These are phyloP conservation scores for Candida tetrigidarum DNA, from an alignment of 1,139 yeast species.

Conservation along the genomic window DNA sequence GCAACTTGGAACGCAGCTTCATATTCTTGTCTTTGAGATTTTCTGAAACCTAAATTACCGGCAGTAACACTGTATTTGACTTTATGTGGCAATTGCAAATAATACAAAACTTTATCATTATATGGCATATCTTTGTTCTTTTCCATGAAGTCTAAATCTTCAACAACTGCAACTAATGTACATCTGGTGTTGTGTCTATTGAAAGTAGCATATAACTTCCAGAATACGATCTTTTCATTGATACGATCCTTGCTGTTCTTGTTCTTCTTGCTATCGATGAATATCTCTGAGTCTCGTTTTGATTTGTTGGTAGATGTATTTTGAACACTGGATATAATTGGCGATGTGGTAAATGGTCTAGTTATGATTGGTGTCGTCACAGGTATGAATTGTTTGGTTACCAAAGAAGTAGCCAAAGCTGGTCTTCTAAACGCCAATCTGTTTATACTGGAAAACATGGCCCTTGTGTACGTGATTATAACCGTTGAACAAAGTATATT, in stretches of 20 bases:
- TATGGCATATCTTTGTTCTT: slow-evolving; percentile 62
- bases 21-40: slow-evolving; percentile 84
- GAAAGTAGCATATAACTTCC: slow-evolving; percentile 78
- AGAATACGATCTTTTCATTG: slow-evolving; percentile 49
- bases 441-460: slow-evolving; percentile 7
- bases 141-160: slow-evolving; percentile 61
- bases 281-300: neutral
- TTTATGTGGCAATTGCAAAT: slow-evolving; percentile 79
- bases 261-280: neutral
- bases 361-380: neutral
- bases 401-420: neutral
- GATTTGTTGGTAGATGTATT: neutral
- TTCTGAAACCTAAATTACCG: slow-evolving; percentile 76
- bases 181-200: slow-evolving; percentile 83
- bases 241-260: neutral
- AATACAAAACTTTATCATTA: slow-evolving; percentile 79
- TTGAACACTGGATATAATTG: neutral
- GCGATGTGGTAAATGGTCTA: slow-evolving; percentile 3
- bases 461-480: neutral
- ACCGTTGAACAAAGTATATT: neutral
- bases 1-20: slow-evolving; percentile 95
- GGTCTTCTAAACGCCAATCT: slow-evolving; percentile 2
- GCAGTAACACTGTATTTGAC: slow-evolving; percentile 69
- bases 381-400: neutral
- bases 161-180: slow-evolving; percentile 73